Evolutionary conservation across 2,329 filamentous ascomycete species (phyloP), one percentile per base, ranked within the genome.

Genomic region (Bipolaris oryzae): DNA sequence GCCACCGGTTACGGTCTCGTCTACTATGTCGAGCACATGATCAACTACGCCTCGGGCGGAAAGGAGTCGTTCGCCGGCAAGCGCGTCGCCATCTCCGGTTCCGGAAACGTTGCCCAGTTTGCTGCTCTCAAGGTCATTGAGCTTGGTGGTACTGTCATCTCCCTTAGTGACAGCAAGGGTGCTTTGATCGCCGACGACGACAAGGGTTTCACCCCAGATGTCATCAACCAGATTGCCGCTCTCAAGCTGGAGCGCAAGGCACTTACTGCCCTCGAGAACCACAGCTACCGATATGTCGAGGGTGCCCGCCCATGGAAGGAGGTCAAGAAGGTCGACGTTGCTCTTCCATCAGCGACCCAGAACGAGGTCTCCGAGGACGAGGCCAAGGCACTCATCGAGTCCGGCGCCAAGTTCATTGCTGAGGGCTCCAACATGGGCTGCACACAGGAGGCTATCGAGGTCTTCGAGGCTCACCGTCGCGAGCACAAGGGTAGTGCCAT

Each of bases 381-480:
- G 84, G 95, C 93, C 50, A 83, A 91, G 81, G 87, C 85, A 16
- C 86, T 98, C 42, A 86, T 97, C 57, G 84, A 84, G 47, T 85
- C 85, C 57, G 94, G 94, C 67, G 85, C 85, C 74, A 87, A 89
- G 76, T 96, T 92, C 82, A 89, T 98, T 66, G 95, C 95, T 56
- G 95, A 99, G 82, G 95, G 95, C 55, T 95, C 90, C 80, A 98
- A 98, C 87, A 98, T 99, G 95, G 95, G 95, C 64, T 97, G 92
- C 84, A 97, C 93, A 33, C 92, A 95, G 80, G 92, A 90, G 65
- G 94, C 94, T 67, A 97, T 99, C 72, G 90, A 96, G 72, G 82
- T 92, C 65, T 98, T 98, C 77, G 94, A 98, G 85, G 85, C 84
- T 16, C 82, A 88, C 71, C 86, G 93, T 68, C 87, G 83, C 71